Evolutionary conservation across 805 yeast species (phyloP).

Genomic region (Saccharomycodes ludwigii): DNA sequence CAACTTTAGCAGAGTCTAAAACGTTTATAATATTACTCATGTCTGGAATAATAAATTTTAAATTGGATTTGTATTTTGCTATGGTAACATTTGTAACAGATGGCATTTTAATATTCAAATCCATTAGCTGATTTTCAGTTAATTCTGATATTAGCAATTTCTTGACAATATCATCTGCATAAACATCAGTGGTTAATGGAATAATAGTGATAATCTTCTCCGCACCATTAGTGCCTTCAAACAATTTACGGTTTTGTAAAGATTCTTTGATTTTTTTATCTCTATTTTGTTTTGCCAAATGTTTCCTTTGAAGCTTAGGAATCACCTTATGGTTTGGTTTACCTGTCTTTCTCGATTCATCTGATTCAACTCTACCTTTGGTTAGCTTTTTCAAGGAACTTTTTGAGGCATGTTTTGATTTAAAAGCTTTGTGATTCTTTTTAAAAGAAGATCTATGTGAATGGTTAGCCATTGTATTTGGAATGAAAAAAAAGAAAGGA

Average conservation of each 20-base stretch:
- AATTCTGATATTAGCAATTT: slow-evolving; percentile 31
- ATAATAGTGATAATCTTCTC: slow-evolving; percentile 75
- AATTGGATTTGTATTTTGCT: slow-evolving; percentile 57
- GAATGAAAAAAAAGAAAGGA: not conserved
- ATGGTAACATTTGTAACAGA: slow-evolving; percentile 42
- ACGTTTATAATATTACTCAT: slow-evolving; percentile 52
- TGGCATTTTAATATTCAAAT: slow-evolving; percentile 28
- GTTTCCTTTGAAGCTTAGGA: slow-evolving; percentile 59
- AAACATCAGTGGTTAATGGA: slow-evolving; percentile 64
- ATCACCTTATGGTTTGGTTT: slow-evolving; percentile 19
- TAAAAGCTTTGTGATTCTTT: slow-evolving; percentile 80
- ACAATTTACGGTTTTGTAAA: slow-evolving; percentile 49
- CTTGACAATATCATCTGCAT: slow-evolving; percentile 41
- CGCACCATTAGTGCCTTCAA: slow-evolving; percentile 70
- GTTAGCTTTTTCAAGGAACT: slow-evolving; percentile 67
- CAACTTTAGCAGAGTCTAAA: slow-evolving; percentile 75
- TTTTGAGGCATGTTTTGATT: slow-evolving; percentile 83
- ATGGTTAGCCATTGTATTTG: slow-evolving; percentile 49
- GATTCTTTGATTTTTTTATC: slow-evolving; percentile 54
- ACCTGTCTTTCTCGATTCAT: slow-evolving; percentile 24
- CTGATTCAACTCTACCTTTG: slow-evolving; percentile 83
- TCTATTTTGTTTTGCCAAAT: slow-evolving; percentile 66
- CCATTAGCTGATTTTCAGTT: slow-evolving; percentile 20
- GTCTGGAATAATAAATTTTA: slow-evolving; percentile 66
- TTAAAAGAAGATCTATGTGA: slow-evolving; percentile 79